phyloP scores from a whole-genome alignment of 495 filamentous ascomycete species.

The Hypoxylon crocopeplum region DNA sequence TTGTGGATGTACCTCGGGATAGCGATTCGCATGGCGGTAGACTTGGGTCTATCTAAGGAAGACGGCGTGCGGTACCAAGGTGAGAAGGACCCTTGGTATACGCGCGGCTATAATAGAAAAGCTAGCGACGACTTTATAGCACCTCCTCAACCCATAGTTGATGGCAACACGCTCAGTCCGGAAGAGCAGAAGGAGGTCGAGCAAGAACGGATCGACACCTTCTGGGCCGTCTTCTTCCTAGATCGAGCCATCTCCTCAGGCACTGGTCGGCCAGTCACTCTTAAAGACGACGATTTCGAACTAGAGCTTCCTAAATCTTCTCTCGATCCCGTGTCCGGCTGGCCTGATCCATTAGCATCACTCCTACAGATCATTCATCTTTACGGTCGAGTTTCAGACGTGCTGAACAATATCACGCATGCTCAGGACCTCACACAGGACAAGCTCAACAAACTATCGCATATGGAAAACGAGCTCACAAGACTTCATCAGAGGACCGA shows the following conservation, averaged over 20 bases:
- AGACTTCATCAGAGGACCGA: conserved; percentile 79
- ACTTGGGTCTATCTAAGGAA: conserved; percentile 79
- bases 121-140: conserved; percentile 39
- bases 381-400: conserved; percentile 80
- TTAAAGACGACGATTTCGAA: conserved; percentile 83
- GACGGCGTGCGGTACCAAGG: conserved; percentile 77
- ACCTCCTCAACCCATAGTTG: conserved; percentile 45
- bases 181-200: conserved; percentile 66
- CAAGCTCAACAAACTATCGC: conserved; percentile 68
- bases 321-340: conserved; percentile 64
- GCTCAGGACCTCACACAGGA: conserved; percentile 75
- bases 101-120: conserved; percentile 46
- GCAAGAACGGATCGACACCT: conserved; percentile 79
- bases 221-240: conserved; percentile 86
- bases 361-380: conserved; percentile 83
- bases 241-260: conserved; percentile 86
- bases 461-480: conserved; percentile 79
- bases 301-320: conserved; percentile 70
- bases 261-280: conserved; percentile 78
- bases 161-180: conserved; percentile 50
- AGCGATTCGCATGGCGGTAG: conserved; percentile 84
- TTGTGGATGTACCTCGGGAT: conserved; percentile 90
- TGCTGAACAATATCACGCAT: conserved; percentile 82
- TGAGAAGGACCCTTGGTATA: conserved; percentile 57
- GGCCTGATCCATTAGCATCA: conserved; percentile 78